phyloP scores from a whole-genome alignment of 352 stramenopile species.

The Phytophthora tentaculata region DNA sequence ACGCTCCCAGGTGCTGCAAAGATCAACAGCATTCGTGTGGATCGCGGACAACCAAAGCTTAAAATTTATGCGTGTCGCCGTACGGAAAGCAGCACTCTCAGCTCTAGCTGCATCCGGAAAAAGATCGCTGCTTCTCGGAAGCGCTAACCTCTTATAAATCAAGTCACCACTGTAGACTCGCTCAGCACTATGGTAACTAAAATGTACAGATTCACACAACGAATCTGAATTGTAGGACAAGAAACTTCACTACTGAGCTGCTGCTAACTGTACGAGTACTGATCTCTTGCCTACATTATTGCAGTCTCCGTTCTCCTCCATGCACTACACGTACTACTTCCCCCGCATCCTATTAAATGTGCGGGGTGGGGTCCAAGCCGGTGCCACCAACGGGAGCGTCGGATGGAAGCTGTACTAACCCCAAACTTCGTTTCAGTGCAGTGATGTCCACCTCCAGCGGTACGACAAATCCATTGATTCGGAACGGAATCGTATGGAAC shows the following conservation, averaged over 20 bases:
- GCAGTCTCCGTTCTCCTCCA: slow-evolving; percentile 11
- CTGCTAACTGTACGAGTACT: slow-evolving; percentile 29
- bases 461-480: slow-evolving; percentile 77
- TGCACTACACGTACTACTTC: slow-evolving; percentile 7
- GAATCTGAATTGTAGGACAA: slow-evolving; percentile 9
- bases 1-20: slow-evolving; percentile 79
- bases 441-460: slow-evolving; percentile 74
- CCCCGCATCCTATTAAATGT: slow-evolving; percentile 37
- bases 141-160: slow-evolving; percentile 9
- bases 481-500: slow-evolving; percentile 71
- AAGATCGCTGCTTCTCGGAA: slow-evolving; percentile 48
- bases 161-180: not conserved
- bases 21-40: slow-evolving; percentile 81
- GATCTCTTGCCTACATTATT: slow-evolving; percentile 16
- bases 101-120: slow-evolving; percentile 83
- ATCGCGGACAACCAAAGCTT: slow-evolving; percentile 62
- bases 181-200: not conserved
- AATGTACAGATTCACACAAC: slow-evolving; percentile 3
- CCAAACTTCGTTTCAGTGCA: slow-evolving; percentile 58
- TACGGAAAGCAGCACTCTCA: slow-evolving; percentile 85
- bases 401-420: slow-evolving; percentile 34
- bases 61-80: slow-evolving; percentile 82
- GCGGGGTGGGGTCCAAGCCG: slow-evolving; percentile 26
- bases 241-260: slow-evolving; percentile 7
- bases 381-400: slow-evolving; percentile 20